These are phyloP conservation scores for Neurospora tetrasperma DNA, from an alignment of 495 filamentous ascomycete genomes.

Conservation along the genomic window DNA sequence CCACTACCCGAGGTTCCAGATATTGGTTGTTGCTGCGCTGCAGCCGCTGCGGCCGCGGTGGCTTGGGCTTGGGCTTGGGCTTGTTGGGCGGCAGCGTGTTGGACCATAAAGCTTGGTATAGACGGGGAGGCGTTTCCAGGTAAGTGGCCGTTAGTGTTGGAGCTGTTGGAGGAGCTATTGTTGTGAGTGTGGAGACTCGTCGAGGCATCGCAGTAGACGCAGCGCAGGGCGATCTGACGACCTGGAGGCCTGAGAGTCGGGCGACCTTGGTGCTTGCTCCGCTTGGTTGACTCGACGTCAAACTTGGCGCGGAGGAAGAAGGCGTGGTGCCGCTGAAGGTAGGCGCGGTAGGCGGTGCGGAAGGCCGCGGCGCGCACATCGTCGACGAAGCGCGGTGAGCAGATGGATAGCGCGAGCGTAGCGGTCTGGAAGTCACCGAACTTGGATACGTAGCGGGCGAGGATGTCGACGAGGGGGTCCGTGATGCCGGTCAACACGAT, in stretches of 20 bases:
- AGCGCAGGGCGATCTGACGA: conserved; percentile 71
- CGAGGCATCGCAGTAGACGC: conserved; percentile 67
- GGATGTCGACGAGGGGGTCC: conserved; percentile 66
- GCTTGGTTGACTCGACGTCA: conserved; percentile 50
- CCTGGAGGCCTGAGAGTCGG: conserved; percentile 55
- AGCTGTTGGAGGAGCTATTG: conserved; percentile 10
- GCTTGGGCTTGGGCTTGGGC: neutral
- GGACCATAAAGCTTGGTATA: conserved; percentile 10
- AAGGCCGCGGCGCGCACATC: conserved; percentile 67
- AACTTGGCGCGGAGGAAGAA: conserved; percentile 49
- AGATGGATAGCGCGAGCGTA: conserved; percentile 70
- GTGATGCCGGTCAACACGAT: conserved; percentile 80
- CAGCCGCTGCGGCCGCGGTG: neutral
- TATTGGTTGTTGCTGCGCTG: neutral
- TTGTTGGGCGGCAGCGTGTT: neutral
- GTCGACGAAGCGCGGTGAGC: conserved; percentile 70
- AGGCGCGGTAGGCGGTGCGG: conserved; percentile 69
- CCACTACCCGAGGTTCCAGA: neutral
- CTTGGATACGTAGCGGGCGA: conserved; percentile 78
- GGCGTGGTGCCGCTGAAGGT: conserved; percentile 57
- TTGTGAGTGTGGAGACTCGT: conserved; percentile 28
- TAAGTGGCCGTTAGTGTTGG: neutral
- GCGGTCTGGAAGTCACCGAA: conserved; percentile 86
- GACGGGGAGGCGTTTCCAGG: neutral
- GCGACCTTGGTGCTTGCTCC: conserved; percentile 50